Evolutionary conservation across 2,329 filamentous ascomycete genomes (phyloP).

Genomic region (Stromatinia cepivora): DNA sequence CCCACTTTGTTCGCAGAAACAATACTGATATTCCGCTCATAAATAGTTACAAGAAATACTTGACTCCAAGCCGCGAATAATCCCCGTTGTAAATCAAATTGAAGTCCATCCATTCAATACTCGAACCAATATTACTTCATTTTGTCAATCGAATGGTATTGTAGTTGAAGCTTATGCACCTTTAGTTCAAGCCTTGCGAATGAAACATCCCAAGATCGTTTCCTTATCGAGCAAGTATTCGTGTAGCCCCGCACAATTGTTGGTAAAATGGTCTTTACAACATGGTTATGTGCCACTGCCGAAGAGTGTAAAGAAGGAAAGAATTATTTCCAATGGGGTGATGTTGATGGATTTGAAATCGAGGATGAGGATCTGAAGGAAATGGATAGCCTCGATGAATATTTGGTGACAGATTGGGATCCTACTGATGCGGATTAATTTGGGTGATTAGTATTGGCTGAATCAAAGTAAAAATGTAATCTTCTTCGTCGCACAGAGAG

Average conservation of each 20-base stretch:
- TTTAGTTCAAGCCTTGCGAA: constrained; percentile 67
- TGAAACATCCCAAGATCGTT: constrained; percentile 65
- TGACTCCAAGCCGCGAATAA: constrained; percentile 49
- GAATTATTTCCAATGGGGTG: constrained; percentile 66
- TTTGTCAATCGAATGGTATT: constrained; percentile 66
- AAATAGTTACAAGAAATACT: constrained; percentile 38
- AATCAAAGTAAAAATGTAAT: not conserved
- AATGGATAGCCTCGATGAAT: constrained; percentile 68
- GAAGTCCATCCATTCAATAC: constrained; percentile 84
- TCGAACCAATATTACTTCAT: constrained; percentile 62
- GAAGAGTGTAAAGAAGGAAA: constrained; percentile 64
- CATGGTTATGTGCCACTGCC: constrained; percentile 71
- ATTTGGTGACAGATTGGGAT: constrained; percentile 69
- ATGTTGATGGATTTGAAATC: constrained; percentile 62
- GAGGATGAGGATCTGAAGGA: constrained; percentile 60
- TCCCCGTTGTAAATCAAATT: constrained; percentile 75
- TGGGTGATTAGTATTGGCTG: not conserved
- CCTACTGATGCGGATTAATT: constrained; percentile 45
- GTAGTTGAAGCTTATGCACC: constrained; percentile 79
- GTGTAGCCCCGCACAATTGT: constrained; percentile 70
- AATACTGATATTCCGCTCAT: not conserved
- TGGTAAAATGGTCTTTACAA: constrained; percentile 77
- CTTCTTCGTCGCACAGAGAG: not conserved
- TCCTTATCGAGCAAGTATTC: constrained; percentile 65
- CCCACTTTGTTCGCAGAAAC: not conserved